Evolutionary conservation across 257 asterid species (phyloP).

Genomic region (Penstemon eatonii): DNA sequence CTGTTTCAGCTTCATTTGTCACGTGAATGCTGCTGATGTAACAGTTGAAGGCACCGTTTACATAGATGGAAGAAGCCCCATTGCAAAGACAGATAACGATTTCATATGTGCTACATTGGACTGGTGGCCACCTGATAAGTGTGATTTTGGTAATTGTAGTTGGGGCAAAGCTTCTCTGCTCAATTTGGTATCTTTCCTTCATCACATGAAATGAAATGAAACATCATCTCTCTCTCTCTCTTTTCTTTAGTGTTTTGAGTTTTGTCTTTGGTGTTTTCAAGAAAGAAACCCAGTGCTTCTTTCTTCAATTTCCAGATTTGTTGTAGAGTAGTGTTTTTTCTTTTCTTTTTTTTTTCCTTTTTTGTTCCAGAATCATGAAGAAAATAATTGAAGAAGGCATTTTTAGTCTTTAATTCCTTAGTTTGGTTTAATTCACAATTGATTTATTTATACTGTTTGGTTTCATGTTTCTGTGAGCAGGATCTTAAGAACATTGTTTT

Average conservation of each 20-base stretch:
- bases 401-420: not conserved
- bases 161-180: conserved; percentile 50
- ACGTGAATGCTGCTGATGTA: conserved; percentile 12
- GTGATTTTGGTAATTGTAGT: conserved; percentile 62
- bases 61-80: conserved; percentile 43
- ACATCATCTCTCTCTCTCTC: not conserved
- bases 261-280: not conserved
- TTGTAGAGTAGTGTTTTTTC: not conserved
- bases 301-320: too few relatives aligned
- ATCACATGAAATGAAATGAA: too few relatives aligned
- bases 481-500: conserved; percentile 49
- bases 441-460: not conserved
- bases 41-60: conserved; percentile 31
- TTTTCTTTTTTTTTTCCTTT: not conserved
- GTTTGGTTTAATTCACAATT: not conserved
- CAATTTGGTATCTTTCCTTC: conserved; percentile 18
- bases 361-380: not conserved
- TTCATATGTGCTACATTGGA: conserved; percentile 66
- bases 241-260: not conserved
- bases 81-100: conserved; percentile 45
- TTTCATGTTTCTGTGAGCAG: conserved; percentile 37
- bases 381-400: too few relatives aligned
- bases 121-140: conserved; percentile 65
- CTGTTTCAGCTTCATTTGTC: conserved; percentile 21
- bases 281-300: too few relatives aligned